Conservation (phyloP, 495 filamentous ascomycete species). For the Talaromyces borbonicus region DNA sequence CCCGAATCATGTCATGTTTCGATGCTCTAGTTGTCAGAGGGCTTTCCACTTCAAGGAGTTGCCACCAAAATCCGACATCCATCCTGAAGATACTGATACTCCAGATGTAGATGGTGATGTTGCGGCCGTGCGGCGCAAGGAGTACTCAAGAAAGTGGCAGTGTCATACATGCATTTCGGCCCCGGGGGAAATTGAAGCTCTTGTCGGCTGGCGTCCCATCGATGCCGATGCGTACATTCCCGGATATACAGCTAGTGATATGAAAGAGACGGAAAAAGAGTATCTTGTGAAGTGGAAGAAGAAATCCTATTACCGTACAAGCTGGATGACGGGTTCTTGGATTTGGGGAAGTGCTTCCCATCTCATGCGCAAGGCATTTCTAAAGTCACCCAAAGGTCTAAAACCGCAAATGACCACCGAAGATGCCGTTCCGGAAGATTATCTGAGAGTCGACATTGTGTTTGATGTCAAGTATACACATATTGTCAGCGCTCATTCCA, state of each 20-base stretch:
- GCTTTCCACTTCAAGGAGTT: conserved; percentile 78
- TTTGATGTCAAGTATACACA: conserved; percentile 62
- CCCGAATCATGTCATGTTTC: conserved; percentile 64
- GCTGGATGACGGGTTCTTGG: conserved; percentile 87
- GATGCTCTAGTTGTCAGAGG: conserved; percentile 67
- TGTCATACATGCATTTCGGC: conserved; percentile 62
- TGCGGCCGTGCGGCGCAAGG: conserved; percentile 39
- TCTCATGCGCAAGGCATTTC: conserved; percentile 63
- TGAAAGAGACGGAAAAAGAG: conserved; percentile 65
- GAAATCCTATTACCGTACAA: conserved; percentile 66
- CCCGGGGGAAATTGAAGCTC: conserved; percentile 49
- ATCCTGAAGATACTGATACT: conserved; percentile 22
- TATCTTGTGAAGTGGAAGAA: conserved; percentile 85
- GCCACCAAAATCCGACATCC: conserved; percentile 30
- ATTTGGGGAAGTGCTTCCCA: conserved; percentile 60
- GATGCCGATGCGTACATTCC: conserved; percentile 28
- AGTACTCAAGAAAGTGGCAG: conserved; percentile 59
- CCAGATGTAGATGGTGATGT: conserved; percentile 10
- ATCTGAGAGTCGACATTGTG: conserved; percentile 76
- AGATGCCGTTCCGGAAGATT: conserved; percentile 79
- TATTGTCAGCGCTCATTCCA: conserved; percentile 31
- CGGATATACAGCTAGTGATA: conserved; percentile 39
- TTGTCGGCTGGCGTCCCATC: conserved; percentile 81
- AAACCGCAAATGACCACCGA: conserved; percentile 59
- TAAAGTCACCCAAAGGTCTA: conserved; percentile 52